A percentile compares a stretch with the other conserved stretches of the same genome.
Evolutionary conservation across 2,329 filamentous ascomycete species (phyloP).

Genomic region (Alternaria arbusti): DNA sequence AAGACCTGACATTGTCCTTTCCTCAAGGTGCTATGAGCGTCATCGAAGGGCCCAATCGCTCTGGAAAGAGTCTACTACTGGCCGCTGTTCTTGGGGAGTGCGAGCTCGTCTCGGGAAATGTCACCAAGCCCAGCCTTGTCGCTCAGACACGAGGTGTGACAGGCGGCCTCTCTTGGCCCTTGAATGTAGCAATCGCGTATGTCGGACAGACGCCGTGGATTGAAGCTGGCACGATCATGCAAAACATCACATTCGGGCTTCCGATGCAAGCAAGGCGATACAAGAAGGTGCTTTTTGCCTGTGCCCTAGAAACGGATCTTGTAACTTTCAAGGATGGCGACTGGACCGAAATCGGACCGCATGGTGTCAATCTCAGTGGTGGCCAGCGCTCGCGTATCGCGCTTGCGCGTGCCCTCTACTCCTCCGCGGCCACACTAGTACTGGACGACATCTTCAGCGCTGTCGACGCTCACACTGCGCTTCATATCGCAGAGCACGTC

Average conservation of each 20-base stretch:
- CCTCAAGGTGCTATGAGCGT: background rate
- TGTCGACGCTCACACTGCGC: background rate
- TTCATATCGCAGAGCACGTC: background rate
- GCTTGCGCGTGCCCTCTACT: background rate
- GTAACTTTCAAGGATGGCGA: background rate
- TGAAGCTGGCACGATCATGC: background rate
- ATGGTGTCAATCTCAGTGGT: background rate
- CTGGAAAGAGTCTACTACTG: background rate
- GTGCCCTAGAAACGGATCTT: background rate
- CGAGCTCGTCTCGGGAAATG: background rate
- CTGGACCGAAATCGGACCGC: background rate
- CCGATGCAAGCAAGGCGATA: background rate
- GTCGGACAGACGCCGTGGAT: background rate
- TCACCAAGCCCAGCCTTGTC: background rate
- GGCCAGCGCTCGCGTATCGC: background rate
- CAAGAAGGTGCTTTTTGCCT: background rate
- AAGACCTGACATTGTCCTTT: background rate
- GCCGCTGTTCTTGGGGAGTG: background rate
- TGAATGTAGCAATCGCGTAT: background rate
- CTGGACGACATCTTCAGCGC: slow-evolving; percentile 1
- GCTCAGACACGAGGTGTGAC: background rate
- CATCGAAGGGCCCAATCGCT: background rate
- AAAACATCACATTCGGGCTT: background rate
- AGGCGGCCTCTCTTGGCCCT: background rate
- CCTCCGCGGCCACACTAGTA: background rate